A percentile compares a stretch with the other conserved stretches of the same genome.
Conservation (phyloP, 306 rosid genomes). For the Ziziphus jujuba region DNA sequence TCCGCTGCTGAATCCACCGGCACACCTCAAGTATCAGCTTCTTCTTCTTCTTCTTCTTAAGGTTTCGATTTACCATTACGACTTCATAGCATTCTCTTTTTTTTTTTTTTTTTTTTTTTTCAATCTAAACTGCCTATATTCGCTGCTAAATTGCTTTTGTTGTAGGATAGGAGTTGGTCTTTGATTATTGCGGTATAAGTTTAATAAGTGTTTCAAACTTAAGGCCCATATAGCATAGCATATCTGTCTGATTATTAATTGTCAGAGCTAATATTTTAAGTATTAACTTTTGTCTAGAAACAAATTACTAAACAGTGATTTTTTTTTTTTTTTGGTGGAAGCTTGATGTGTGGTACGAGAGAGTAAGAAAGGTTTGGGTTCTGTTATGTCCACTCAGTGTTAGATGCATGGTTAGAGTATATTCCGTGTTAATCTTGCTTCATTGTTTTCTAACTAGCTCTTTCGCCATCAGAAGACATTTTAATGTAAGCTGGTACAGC, state of each 20-base stretch:
- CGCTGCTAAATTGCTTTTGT: too few relatives aligned
- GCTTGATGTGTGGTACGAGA: neutral
- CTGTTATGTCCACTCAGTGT: neutral
- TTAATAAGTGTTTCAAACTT: too few relatives aligned
- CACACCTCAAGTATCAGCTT: neutral
- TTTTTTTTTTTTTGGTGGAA: neutral
- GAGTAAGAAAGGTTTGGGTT: neutral
- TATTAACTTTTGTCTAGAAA: neutral
- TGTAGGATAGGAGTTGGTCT: too few relatives aligned
- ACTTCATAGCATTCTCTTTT: neutral
- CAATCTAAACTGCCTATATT: too few relatives aligned
- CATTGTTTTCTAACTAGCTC: neutral
- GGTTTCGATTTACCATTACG: slow-evolving; percentile 4
- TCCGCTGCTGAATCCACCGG: slow-evolving; percentile 6
- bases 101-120: too few relatives aligned
- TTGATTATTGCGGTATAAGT: neutral
- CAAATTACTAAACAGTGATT: neutral
- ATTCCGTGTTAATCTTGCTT: neutral
- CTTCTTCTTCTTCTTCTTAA: slow-evolving; percentile 18
- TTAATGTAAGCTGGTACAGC: neutral
- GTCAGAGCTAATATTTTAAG: neutral
- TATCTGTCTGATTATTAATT: neutral
- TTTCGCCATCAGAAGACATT: neutral
- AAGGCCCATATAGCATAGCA: too few relatives aligned
- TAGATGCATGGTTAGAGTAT: neutral